Evolutionary conservation across 2,329 filamentous ascomycete genomes (phyloP), one percentile per base, ranked within the genome.

Genomic region (Aspergillus jensenii): DNA sequence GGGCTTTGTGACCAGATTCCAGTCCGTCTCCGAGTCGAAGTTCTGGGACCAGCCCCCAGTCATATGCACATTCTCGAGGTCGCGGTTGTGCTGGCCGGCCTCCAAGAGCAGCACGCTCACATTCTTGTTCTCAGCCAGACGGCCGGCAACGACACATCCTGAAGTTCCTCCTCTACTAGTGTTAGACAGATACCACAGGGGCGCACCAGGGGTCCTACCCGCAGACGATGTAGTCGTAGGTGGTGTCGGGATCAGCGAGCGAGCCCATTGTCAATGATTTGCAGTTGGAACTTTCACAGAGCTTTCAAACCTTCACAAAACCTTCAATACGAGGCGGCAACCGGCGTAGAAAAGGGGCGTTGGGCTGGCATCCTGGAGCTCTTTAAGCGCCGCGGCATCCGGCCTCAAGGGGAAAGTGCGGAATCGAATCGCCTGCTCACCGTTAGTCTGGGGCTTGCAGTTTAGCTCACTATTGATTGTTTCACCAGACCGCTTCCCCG

Each of bases 101-200:
- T 82, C 79, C n/a, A 82, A 66, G 12, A 81, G 67, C 11, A 80
- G 72, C 17, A 82, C 68, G 4, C 64, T 74, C 5, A 74, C 66
- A 53, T 77, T 69, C 3, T 69, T 68, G 35, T 80, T 76, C 62
- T 81, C 79, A 0, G 79, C 78, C 2, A 81, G 71, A 14, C 79
- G 78, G 12, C 73, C 77, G 21, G 79, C 79, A 35, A 81, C 75
- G 1, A 81, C 79, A 62, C 79, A 80, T 19, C 79, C 79, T 5
- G 79, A 72, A 6, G 79, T 81, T 6, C 79, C 79, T 39, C 78
- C 79, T 53, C 79, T 78, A 27, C 43, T 47, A 4, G 12, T 1
- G 21, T 49, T 49, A 41, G 40, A 17, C 2, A 6, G 37, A 11
- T 35, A 23, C 15, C 35, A 19, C n/a, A 31, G 27, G 12, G 8